Evolutionary conservation across 129 eudicot genomes (phyloP).

Genomic region (Arctium minus): DNA sequence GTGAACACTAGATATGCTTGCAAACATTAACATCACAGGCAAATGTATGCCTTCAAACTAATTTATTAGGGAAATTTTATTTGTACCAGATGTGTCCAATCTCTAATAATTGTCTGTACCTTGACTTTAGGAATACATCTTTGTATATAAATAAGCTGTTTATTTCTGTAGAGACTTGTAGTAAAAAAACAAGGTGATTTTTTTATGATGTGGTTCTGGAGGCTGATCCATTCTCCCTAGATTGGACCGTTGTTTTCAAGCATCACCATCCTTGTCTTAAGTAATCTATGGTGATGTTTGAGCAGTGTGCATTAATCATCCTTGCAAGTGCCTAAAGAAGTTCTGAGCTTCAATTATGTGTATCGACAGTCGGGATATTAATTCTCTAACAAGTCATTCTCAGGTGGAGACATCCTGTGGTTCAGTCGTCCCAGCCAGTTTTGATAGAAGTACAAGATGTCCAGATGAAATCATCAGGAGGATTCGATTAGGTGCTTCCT

Average conservation of each 20-base stretch:
- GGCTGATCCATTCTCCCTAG: not conserved
- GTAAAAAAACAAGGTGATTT: not conserved
- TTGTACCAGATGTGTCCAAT: not conserved
- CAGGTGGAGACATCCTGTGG: constrained; percentile 79
- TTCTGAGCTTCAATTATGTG: not conserved
- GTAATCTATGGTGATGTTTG: not conserved
- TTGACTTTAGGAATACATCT: not conserved
- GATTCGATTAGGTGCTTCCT: constrained; percentile 64
- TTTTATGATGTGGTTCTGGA: not conserved
- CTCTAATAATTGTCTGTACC: not conserved
- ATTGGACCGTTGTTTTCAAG: not conserved
- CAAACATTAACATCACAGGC: not conserved
- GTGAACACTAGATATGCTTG: not conserved
- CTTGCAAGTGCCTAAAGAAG: not conserved
- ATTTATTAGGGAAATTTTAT: not conserved
- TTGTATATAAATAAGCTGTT: not conserved
- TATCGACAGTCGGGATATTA: not conserved
- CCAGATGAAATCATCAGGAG: constrained; percentile 87
- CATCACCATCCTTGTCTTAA: not conserved
- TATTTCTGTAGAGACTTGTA: not conserved
- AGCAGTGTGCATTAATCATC: not conserved
- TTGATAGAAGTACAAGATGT: constrained; percentile 64
- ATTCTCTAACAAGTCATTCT: not conserved
- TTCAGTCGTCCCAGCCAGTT: constrained; percentile 69
- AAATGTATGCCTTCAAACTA: too few relatives aligned